Base-by-base conservation (phyloP, 192 early-diverging fungal genomes). In the Backusella morwellensis region DNA sequence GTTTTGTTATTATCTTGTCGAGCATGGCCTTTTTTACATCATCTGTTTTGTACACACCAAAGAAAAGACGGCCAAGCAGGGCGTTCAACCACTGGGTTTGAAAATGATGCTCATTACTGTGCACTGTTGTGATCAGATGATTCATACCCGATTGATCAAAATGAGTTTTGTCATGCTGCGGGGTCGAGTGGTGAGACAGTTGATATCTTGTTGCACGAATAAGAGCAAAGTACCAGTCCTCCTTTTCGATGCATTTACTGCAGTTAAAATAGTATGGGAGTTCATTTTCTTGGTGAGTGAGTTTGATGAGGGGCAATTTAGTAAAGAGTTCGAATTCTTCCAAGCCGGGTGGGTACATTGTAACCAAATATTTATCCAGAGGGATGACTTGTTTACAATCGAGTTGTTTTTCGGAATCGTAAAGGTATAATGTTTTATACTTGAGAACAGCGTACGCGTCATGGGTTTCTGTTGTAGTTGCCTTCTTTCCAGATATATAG, bases 141-240 rank as follows among this genome's bases (percentile, higher is more conserved):
- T 74, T 80, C 82, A 84, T 84, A 2, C 86, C 82, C 5, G 79
- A 35, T 47, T 85, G 86, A 73, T 88, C 85, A 41, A 88, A 84
- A 1, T 80, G 71, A 9, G 86, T 87, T n/a, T 75, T 78, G 70
- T 87, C 84, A 74, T 82, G 40, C 17, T 52, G 29, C 15, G 67
- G 38, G n/a, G 47, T 35, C 26, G 66, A 54, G 26, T 47, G 54
- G 9, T 35, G 42, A 19, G 75, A 77, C 19, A 69, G 74, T 35
- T 77, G 81, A n/a, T 86, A 82, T 32, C 85, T 84, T 21, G 91
- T 86, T 63, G 91, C 93, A 77, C 92, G 90, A 54, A 90, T 80
- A 29, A 97, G 85, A 11, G 94, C 92, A 83, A 96, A 91, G 72
- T 93, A 94, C 91, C 95, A 96, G 78, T 95, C 94, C 79, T 97